Base-by-base conservation (phyloP, 352 stramenopile genomes). In the Detonula confervacea region DNA sequence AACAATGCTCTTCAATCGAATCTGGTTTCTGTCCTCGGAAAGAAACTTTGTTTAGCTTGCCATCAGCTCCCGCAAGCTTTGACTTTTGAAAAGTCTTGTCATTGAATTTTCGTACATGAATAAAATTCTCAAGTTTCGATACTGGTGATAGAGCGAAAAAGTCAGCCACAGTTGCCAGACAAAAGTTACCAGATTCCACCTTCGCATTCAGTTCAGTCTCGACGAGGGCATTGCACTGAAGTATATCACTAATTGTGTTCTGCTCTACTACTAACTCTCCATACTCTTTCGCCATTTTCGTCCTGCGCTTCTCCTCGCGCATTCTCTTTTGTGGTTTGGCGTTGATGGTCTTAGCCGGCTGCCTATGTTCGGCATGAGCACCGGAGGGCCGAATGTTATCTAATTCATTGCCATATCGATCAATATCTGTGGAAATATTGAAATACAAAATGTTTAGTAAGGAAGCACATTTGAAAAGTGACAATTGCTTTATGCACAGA, bases 261-360 rank as follows among this genome's bases (percentile, higher is more conserved):
- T 24, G 24, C 39, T 60, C 22, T 20, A 60, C 24, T 8, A 22
- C 20, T 3, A 25, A 9, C 2, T 44, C 39, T 22, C 60, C 33
- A 33, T 69, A 18, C 16, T 18, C 60, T 2, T 18, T 18, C 3
- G 37, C 2, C 6, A 20, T 1, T 11, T 49, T 55, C 60, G 14
- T 20, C 18, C n/a, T 35, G 2, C 37, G 6, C 12, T 24, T 35
- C 39, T 70, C 61, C 9, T 29, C 44, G 1, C 61, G 37, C n/a
- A 42, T 70, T 6, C 7, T 33, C 7, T 57, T 20, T 30, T 70
- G 61, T 35, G 39, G 1, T 22, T 33, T 39, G 42, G n/a, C 37
- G 25, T 70, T 70, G 39, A 70, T 57, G 1, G 39, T 70, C 39
- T 70, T 70, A 8, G 61, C 3, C 1, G 2, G 11, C 61, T 70